Percentiles rank a stretch among this genome's conserved stretches.
phyloP scores from a whole-genome alignment of 768 basidiomycete genomes.

The Mycena vulgaris region DNA sequence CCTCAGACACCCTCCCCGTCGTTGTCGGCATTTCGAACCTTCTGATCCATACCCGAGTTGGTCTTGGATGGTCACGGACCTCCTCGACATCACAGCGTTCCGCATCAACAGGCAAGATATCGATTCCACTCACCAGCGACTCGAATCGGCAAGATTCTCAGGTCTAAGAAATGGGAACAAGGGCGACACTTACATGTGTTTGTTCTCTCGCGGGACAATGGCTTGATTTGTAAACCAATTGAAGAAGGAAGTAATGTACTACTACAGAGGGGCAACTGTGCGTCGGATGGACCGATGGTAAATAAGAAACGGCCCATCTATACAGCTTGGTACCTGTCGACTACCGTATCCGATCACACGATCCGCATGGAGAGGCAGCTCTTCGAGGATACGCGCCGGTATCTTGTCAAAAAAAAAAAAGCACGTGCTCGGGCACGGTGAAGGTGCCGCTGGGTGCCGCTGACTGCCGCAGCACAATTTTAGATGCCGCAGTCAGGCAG shows the following conservation, averaged over 20 bases:
- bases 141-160: constrained; percentile 20
- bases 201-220: constrained; percentile 1
- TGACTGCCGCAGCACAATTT: too few relatives aligned
- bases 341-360: constrained; percentile 5
- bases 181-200: neutral
- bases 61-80: constrained; percentile 17
- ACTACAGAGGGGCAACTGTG: neutral
- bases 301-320: constrained; percentile 16
- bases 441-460: too few relatives aligned
- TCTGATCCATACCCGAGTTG: constrained; percentile 24
- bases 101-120: constrained; percentile 17
- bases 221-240: constrained; percentile 1
- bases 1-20: constrained; percentile 19
- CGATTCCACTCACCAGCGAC: constrained; percentile 10
- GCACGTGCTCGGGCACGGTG: too few relatives aligned
- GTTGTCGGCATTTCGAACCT: constrained; percentile 9
- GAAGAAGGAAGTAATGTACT: constrained; percentile 3
- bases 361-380: constrained; percentile 14
- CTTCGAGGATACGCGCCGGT: constrained; percentile 6
- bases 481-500: too few relatives aligned
- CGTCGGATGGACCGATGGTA: too few relatives aligned
- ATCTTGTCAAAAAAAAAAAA: constrained; percentile 15
- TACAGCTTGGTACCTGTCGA: constrained; percentile 3
- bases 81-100: constrained; percentile 8
- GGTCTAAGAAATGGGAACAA: constrained; percentile 10